Percentiles rank a stretch among this genome's conserved stretches.
These are phyloP conservation scores for Kwoniella heveanensis DNA, from an alignment of 768 basidiomycete species.

Conservation along the genomic window DNA sequence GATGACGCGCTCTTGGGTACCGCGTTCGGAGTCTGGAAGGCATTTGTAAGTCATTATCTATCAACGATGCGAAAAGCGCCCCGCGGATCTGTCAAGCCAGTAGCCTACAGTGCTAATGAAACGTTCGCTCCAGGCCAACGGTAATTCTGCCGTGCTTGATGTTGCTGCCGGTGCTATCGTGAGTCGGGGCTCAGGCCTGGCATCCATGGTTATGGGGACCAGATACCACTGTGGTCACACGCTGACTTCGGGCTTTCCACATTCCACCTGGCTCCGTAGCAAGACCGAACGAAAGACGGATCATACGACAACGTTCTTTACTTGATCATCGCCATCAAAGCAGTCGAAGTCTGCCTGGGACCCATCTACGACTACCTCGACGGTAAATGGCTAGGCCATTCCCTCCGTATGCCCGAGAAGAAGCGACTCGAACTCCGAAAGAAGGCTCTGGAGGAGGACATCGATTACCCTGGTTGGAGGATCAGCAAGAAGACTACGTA, in stretches of 20 bases:
- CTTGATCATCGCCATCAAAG: slow-evolving; percentile 51
- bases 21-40: slow-evolving; percentile 52
- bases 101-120: slow-evolving; percentile 1
- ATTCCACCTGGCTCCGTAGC: slow-evolving; percentile 13
- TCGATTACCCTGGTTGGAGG: slow-evolving; percentile 32
- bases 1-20: slow-evolving; percentile 48
- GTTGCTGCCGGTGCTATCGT: slow-evolving; percentile 50
- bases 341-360: slow-evolving; percentile 37
- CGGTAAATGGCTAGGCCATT: slow-evolving; percentile 43
- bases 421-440: slow-evolving; percentile 27
- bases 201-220: too few species aligned
- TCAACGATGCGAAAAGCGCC: too few species aligned
- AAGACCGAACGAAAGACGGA: slow-evolving; percentile 41
- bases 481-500: slow-evolving; percentile 19
- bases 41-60: slow-evolving; percentile 49
- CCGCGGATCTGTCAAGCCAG: too few species aligned
- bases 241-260: not conserved
- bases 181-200: too few species aligned
- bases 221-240: too few species aligned
- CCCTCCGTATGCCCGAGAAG: slow-evolving; percentile 36
- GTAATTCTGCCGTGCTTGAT: slow-evolving; percentile 42
- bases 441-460: slow-evolving; percentile 4
- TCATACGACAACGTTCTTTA: slow-evolving; percentile 51
- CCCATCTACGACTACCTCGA: slow-evolving; percentile 44
- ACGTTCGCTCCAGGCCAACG: slow-evolving; percentile 26